These are phyloP conservation scores for Colletotrichum sojae DNA, from an alignment of 2,329 filamentous ascomycete species.

Conservation along the genomic window DNA sequence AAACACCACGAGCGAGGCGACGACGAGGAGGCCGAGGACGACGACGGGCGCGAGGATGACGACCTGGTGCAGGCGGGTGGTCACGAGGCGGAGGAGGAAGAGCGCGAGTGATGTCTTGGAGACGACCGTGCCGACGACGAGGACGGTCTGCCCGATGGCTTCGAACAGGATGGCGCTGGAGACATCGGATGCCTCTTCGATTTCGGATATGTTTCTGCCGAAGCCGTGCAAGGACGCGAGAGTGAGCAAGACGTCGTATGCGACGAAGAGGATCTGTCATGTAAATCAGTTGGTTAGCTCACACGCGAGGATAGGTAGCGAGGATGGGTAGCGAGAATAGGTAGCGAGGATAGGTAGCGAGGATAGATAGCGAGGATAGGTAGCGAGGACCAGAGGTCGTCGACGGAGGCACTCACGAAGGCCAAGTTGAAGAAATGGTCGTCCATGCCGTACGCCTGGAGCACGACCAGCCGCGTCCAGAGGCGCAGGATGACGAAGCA, in stretches of 20 bases:
- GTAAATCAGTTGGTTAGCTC: not conserved
- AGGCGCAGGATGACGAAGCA: slow-evolving; percentile 52
- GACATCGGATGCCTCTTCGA: slow-evolving; percentile 12
- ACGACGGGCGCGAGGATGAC: slow-evolving; percentile 29
- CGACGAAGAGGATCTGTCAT: slow-evolving; percentile 26
- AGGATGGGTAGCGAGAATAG: not conserved
- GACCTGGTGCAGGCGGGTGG: slow-evolving; percentile 20
- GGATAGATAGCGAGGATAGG: not conserved
- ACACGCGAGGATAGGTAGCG: not conserved
- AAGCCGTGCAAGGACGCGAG: slow-evolving; percentile 35
- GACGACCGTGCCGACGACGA: slow-evolving; percentile 36
- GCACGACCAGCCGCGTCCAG: slow-evolving; percentile 50
- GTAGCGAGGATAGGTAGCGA: not conserved
- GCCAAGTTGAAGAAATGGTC: slow-evolving; percentile 39
- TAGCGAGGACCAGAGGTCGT: no score
- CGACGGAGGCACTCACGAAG: slow-evolving; percentile 24
- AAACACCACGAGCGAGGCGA: slow-evolving; percentile 31
- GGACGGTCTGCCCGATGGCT: slow-evolving; percentile 38
- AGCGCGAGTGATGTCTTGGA: slow-evolving; percentile 38
- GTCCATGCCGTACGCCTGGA: slow-evolving; percentile 37
- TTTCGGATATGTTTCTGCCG: slow-evolving; percentile 28
- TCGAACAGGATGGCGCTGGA: slow-evolving; percentile 34
- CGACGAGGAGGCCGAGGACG: slow-evolving; percentile 23
- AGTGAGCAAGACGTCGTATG: slow-evolving; percentile 38
- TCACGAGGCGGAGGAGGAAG: slow-evolving; percentile 38